Evolutionary conservation across 768 basidiomycete genomes (phyloP).

Genomic region (Mycena kentingensis): DNA sequence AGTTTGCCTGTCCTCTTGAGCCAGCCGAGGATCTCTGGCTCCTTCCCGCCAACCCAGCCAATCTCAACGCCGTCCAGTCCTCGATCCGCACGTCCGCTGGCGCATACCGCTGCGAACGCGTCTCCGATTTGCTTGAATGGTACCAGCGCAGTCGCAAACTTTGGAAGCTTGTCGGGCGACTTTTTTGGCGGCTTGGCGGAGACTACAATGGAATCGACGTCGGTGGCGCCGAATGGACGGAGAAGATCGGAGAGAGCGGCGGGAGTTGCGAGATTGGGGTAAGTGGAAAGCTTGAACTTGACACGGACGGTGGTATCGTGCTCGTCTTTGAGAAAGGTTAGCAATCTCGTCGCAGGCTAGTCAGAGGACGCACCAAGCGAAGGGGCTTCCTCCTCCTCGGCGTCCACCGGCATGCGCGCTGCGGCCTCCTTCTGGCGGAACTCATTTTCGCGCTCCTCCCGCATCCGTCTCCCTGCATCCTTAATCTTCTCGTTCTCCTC

Average conservation of each 20-base stretch:
- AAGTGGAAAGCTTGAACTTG: constrained; percentile 62
- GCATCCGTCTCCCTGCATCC: constrained; percentile 67
- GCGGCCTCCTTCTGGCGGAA: constrained; percentile 48
- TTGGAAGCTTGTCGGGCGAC: constrained; percentile 56
- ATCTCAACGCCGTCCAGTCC: constrained; percentile 67
- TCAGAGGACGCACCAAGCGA: constrained; percentile 45
- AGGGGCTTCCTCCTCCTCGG: constrained; percentile 56
- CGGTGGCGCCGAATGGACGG: constrained; percentile 61
- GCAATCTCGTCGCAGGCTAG: constrained; percentile 1
- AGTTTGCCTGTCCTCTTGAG: constrained; percentile 71
- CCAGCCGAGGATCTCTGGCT: constrained; percentile 74
- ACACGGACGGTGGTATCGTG: constrained; percentile 77
- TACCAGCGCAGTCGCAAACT: constrained; percentile 69
- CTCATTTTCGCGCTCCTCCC: constrained; percentile 67
- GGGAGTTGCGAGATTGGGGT: constrained; percentile 57
- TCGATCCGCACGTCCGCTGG: constrained; percentile 49
- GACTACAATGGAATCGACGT: constrained; percentile 66
- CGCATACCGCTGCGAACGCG: constrained; percentile 76
- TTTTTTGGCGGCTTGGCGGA: constrained; percentile 66
- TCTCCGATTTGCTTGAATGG: constrained; percentile 76
- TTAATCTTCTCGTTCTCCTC: constrained; percentile 72
- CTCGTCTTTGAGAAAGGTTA: constrained; percentile 40
- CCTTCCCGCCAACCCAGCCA: constrained; percentile 71
- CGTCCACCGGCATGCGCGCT: constrained; percentile 32
- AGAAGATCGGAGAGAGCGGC: constrained; percentile 54